These are phyloP conservation scores for Kuraishia cidri DNA, from an alignment of 805 yeast genomes.

Conservation along the genomic window DNA sequence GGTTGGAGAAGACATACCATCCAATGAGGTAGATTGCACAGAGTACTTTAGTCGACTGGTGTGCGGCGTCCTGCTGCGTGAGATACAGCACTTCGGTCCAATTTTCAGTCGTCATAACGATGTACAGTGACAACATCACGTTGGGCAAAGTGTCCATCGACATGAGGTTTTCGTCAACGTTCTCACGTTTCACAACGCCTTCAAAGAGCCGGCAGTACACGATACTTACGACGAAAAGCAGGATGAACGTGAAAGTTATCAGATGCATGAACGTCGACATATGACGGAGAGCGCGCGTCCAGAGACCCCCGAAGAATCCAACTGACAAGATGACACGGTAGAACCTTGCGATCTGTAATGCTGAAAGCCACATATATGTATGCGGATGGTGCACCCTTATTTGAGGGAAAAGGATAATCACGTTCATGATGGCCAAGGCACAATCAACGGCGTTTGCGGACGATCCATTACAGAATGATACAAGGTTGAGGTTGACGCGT, in stretches of 20 bases:
- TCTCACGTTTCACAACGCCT: conserved; percentile 53
- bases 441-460: conserved; percentile 57
- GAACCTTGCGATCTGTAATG: conserved; percentile 69
- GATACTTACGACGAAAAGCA: conserved; percentile 53
- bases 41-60: conserved; percentile 40
- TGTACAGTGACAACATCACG: conserved; percentile 65
- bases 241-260: conserved; percentile 62
- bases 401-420: conserved; percentile 45
- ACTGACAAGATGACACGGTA: conserved; percentile 62
- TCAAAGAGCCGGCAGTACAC: conserved; percentile 66
- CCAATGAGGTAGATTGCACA: conserved; percentile 55
- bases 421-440: conserved; percentile 49
- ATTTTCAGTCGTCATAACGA: conserved; percentile 83
- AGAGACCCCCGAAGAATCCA: conserved; percentile 49
- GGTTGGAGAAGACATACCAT: conserved; percentile 81
- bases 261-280: conserved; percentile 59
- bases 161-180: conserved; percentile 38
- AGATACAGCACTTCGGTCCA: conserved; percentile 77
- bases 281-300: conserved; percentile 67
- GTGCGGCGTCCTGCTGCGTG: conserved; percentile 45
- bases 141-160: conserved; percentile 67
- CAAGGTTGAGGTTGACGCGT: too few species aligned
- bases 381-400: conserved; percentile 37
- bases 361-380: conserved; percentile 72
- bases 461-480: too few species aligned